Percentiles rank a stretch among this genome's conserved stretches.
These are phyloP conservation scores for Cenchrus purpureus DNA, from an alignment of 176 grass and related monocot genomes.

Conservation along the genomic window DNA sequence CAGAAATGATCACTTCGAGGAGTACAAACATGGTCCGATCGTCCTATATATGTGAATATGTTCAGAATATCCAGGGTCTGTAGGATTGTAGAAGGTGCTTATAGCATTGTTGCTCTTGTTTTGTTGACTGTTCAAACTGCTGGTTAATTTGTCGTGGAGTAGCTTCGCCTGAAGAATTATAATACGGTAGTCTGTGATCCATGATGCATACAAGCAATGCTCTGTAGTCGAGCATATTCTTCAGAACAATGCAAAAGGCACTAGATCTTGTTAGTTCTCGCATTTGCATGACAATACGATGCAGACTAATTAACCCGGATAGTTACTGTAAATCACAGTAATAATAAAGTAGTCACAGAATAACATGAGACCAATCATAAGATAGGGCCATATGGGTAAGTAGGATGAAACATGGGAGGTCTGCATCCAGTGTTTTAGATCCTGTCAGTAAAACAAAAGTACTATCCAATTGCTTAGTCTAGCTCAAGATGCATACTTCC, in stretches of 20 bases:
- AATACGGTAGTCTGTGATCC: background rate
- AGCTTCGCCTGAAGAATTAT: background rate
- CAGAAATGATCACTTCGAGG: background rate
- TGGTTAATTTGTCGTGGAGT: constrained; percentile 11
- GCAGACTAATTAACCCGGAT: too few species aligned
- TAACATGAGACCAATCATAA: background rate
- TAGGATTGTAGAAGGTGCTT: too few species aligned
- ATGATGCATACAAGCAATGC: background rate
- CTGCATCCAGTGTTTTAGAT: background rate
- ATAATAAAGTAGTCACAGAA: background rate
- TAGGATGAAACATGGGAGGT: background rate
- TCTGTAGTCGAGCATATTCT: background rate
- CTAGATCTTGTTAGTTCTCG: background rate
- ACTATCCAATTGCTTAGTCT: constrained; percentile 11
- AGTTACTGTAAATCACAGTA: background rate
- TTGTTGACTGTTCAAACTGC: background rate
- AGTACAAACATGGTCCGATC: background rate
- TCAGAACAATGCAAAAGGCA: background rate
- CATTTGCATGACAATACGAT: background rate
- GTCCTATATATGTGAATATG: constrained; percentile 31
- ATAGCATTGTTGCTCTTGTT: constrained; percentile 40
- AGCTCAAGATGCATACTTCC: constrained; percentile 30
- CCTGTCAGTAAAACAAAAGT: background rate
- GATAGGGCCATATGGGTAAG: too few species aligned
- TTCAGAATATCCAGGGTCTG: constrained; percentile 37